Evolutionary conservation across 2,329 filamentous ascomycete genomes (phyloP).

Genomic region (Calonectria hongkongensis): DNA sequence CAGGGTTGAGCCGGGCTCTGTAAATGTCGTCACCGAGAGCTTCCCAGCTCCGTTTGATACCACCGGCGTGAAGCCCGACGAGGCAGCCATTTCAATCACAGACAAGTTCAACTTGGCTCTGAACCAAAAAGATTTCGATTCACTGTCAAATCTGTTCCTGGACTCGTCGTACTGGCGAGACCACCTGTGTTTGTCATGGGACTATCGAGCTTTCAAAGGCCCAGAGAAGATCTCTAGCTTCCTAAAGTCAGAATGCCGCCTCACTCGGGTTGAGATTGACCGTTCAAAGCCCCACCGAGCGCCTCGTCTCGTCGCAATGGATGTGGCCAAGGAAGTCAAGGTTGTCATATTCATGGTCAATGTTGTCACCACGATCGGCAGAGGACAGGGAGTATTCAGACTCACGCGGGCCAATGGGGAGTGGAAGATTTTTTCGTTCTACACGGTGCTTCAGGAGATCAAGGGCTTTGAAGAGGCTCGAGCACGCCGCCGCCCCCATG

Average conservation of each 20-base stretch:
- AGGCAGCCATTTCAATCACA: conserved; percentile 4
- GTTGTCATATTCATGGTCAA: conserved; percentile 15
- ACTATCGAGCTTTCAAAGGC: conserved; percentile 10
- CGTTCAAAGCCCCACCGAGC: conserved; percentile 9
- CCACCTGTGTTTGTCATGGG: conserved; percentile 14
- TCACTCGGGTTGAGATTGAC: conserved; percentile 10
- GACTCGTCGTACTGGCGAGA: conserved; percentile 8
- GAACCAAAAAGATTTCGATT: conserved; percentile 2
- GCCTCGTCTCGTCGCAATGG: neutral
- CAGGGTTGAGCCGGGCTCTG: conserved; percentile 15
- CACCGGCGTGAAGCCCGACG: conserved; percentile 15
- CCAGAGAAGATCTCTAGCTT: neutral
- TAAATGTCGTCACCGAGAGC: conserved; percentile 3
- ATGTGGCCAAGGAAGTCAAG: neutral
- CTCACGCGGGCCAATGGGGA: neutral
- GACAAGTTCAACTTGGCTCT: conserved; percentile 18
- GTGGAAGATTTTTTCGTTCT: conserved; percentile 19
- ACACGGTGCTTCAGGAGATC: conserved; percentile 9
- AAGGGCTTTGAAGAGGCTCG: conserved; percentile 18
- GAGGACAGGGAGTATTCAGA: conserved; percentile 2
- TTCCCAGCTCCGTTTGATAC: conserved; percentile 17
- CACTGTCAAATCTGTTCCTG: conserved; percentile 2
- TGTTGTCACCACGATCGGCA: conserved; percentile 3
- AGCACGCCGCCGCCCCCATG: conserved; percentile 1
- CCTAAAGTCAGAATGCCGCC: conserved; percentile 7